These are phyloP conservation scores for Phytophthora megakarya DNA, from an alignment of 352 stramenopile genomes.

Conservation along the genomic window DNA sequence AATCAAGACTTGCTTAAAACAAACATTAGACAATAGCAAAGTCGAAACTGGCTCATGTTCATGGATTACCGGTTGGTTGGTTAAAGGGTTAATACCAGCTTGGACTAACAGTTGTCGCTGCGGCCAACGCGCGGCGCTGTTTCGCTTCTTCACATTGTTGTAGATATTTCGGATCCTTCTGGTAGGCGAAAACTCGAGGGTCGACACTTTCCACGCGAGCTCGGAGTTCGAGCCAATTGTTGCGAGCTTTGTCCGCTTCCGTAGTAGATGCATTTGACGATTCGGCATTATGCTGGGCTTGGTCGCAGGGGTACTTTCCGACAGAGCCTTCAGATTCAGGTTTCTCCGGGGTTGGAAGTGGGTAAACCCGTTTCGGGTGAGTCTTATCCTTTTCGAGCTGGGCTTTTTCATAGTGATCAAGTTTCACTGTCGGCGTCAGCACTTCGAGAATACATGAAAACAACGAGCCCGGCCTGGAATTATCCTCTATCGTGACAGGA, in stretches of 20 bases:
- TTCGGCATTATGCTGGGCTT: neutral
- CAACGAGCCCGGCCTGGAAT: neutral
- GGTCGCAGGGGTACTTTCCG: neutral
- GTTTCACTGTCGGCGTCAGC: neutral
- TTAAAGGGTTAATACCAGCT: constrained; percentile 22
- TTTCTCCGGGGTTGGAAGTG: neutral
- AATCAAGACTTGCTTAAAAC: neutral
- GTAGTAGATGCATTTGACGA: neutral
- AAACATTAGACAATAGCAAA: neutral
- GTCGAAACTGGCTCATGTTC: neutral
- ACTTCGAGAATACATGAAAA: constrained; percentile 1
- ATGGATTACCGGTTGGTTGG: neutral
- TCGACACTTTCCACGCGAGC: constrained; percentile 32
- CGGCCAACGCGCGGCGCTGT: constrained; percentile 24
- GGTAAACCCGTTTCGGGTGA: neutral
- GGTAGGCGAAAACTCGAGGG: constrained; percentile 28
- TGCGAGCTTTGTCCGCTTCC: constrained; percentile 8
- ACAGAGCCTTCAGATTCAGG: neutral
- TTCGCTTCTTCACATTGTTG: constrained; percentile 30
- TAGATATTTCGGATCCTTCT: constrained; percentile 31
- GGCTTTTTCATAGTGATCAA: neutral
- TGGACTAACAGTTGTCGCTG: constrained; percentile 13
- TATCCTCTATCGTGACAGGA: neutral
- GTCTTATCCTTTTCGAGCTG: neutral
- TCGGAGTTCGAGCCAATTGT: constrained; percentile 27